phyloP scores from a whole-genome alignment of 164 flowering plant species.

The Aristolochia fimbriata region DNA sequence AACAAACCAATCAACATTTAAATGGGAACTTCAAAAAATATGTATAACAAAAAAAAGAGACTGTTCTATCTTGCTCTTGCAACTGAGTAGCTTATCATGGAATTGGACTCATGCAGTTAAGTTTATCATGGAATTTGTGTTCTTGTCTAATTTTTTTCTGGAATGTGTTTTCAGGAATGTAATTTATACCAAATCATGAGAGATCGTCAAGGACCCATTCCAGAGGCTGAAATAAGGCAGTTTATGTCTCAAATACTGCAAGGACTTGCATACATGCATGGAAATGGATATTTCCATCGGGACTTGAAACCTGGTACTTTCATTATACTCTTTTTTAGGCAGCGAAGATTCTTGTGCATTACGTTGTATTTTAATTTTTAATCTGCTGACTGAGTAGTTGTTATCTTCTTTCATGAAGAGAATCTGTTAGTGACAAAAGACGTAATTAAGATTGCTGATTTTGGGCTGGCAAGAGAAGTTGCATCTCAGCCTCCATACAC shows the following conservation, averaged over 20 bases:
- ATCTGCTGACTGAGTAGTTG: neutral
- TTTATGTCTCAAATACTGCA: conserved; percentile 67
- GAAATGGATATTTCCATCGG: conserved; percentile 71
- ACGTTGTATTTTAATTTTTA: neutral
- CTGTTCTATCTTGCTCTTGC: too few species aligned
- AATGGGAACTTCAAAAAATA: too few species aligned
- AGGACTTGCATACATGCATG: conserved; percentile 71
- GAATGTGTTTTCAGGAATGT: conserved; percentile 38
- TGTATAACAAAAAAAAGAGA: too few species aligned
- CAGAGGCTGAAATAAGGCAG: conserved; percentile 59
- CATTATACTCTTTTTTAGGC: neutral
- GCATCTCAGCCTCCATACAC: conserved; percentile 75
- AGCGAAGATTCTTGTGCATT: neutral
- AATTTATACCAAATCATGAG: conserved; percentile 72
- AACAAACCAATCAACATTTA: too few species aligned
- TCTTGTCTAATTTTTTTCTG: conserved; percentile 1
- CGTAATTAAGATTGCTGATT: conserved; percentile 80
- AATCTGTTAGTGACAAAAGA: conserved; percentile 75
- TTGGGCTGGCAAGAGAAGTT: conserved; percentile 87
- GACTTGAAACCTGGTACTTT: conserved; percentile 78
- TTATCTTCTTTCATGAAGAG: conserved; percentile 30
- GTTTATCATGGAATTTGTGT: too few species aligned
- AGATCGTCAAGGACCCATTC: conserved; percentile 41
- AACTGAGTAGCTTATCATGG: too few species aligned
- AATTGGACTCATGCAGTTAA: too few species aligned